These are phyloP conservation scores for Xylaria polymorpha DNA, from an alignment of 2,329 filamentous ascomycete species.

Conservation along the genomic window DNA sequence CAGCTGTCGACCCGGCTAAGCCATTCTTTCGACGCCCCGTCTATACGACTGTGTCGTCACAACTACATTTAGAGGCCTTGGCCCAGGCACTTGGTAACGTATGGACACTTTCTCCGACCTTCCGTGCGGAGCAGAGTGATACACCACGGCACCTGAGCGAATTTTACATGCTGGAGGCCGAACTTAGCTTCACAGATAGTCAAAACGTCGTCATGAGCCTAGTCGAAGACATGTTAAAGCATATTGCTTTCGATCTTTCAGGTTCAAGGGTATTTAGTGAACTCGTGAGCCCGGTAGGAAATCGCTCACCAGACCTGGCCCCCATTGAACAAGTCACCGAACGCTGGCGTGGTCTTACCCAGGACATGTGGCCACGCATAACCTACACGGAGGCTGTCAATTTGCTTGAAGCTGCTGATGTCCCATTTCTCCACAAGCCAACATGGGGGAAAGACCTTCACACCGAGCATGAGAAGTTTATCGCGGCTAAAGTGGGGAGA, in stretches of 20 bases:
- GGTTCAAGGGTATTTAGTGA: slow-evolving; percentile 59
- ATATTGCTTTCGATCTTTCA: slow-evolving; percentile 56
- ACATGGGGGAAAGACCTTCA: slow-evolving; percentile 80
- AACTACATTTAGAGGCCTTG: slow-evolving; percentile 93
- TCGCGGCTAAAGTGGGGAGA: slow-evolving; percentile 70
- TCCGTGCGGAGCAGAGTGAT: slow-evolving; percentile 92
- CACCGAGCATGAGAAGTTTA: slow-evolving; percentile 91
- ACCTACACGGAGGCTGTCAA: slow-evolving; percentile 84
- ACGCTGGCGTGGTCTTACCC: slow-evolving; percentile 78
- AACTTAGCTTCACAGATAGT: slow-evolving; percentile 80
- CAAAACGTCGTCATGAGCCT: slow-evolving; percentile 79
- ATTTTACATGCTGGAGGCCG: slow-evolving; percentile 98
- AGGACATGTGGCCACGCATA: slow-evolving; percentile 77
- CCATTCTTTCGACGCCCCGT: slow-evolving; percentile 88
- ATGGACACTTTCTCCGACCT: slow-evolving; percentile 94
- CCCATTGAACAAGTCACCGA: slow-evolving; percentile 65
- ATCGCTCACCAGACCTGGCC: slow-evolving; percentile 59
- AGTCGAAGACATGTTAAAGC: slow-evolving; percentile 81
- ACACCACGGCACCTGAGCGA: slow-evolving; percentile 94
- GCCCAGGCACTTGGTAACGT: slow-evolving; percentile 89
- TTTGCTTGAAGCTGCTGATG: slow-evolving; percentile 69
- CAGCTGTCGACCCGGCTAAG: slow-evolving; percentile 55
- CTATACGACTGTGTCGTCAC: slow-evolving; percentile 94
- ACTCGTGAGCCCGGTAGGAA: slow-evolving; percentile 55
- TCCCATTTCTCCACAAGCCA: slow-evolving; percentile 75